Percentiles rank a stretch among this genome's conserved stretches.
phyloP scores from a whole-genome alignment of 2,329 filamentous ascomycete genomes.

The Furcasterigmium furcatum region DNA sequence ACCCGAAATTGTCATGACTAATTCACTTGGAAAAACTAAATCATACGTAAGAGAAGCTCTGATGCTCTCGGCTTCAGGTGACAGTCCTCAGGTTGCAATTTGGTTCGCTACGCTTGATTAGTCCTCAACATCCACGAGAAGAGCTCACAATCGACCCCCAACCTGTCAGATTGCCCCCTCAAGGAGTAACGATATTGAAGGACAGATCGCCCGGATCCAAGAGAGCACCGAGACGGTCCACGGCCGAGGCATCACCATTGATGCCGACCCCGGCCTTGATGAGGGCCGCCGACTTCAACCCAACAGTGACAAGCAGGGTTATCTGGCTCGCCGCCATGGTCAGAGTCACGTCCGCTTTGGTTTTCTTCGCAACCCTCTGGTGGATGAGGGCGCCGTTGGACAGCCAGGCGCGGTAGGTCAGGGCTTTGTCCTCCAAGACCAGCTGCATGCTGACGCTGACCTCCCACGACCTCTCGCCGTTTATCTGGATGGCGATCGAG shows the following conservation, averaged over 20 bases:
- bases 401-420: conserved; percentile 6
- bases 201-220: neutral
- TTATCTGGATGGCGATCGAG: conserved; percentile 5
- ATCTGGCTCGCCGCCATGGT: conserved; percentile 1
- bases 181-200: conserved; percentile 1
- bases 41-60: no score
- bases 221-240: neutral
- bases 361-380: neutral
- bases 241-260: neutral
- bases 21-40: no score
- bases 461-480: conserved; percentile 4
- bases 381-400: conserved; percentile 6
- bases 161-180: no score
- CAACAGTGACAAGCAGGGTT: conserved; percentile 3
- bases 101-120: no score
- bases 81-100: no score
- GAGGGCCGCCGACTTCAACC: neutral
- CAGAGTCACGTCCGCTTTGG: neutral
- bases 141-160: neutral
- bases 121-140: no score
- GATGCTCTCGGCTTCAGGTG: no score
- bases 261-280: conserved; percentile 1
- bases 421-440: neutral
- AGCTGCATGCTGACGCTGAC: conserved; percentile 5
- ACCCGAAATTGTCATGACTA: no score